Conservation (phyloP, 2,329 filamentous ascomycete species). For the Neofusicoccum cordaticola region DNA sequence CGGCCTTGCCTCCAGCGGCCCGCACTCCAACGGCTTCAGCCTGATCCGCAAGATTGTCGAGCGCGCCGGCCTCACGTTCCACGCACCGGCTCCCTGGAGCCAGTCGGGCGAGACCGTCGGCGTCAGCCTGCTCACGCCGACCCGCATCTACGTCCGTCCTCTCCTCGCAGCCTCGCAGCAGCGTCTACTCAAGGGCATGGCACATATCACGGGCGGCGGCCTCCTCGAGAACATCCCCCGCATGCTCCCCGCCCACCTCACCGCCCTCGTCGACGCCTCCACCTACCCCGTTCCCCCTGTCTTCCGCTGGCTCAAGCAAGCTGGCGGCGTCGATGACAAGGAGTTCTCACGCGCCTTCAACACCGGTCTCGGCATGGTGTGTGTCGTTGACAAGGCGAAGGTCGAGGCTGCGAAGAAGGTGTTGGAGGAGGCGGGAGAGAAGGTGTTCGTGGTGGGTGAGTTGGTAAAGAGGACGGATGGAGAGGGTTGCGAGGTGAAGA, state of each 20-base stretch:
- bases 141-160: slow-evolving; percentile 86
- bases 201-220: slow-evolving; percentile 95
- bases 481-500: slow-evolving; percentile 62
- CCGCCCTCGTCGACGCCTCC: slow-evolving; percentile 75
- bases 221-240: slow-evolving; percentile 91
- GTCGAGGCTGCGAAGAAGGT: slow-evolving; percentile 59
- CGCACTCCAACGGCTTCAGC: slow-evolving; percentile 97
- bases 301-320: slow-evolving; percentile 80
- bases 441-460: slow-evolving; percentile 71
- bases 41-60: slow-evolving; percentile 89
- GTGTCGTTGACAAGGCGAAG: slow-evolving; percentile 68
- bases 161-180: slow-evolving; percentile 64
- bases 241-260: slow-evolving; percentile 77
- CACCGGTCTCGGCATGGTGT: slow-evolving; percentile 89
- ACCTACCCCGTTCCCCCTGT: slow-evolving; percentile 75
- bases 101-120: slow-evolving; percentile 62
- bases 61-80: slow-evolving; percentile 67
- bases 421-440: slow-evolving; percentile 69
- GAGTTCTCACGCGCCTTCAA: slow-evolving; percentile 97
- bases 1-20: slow-evolving; percentile 78
- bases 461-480: slow-evolving; percentile 59
- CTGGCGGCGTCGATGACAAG: slow-evolving; percentile 64
- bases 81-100: slow-evolving; percentile 71
- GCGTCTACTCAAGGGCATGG: slow-evolving; percentile 79
- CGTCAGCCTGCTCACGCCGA: slow-evolving; percentile 78